Evolutionary conservation across 371 early-diverging fungal genomes (phyloP).

Genomic region (Mucor lusitanicus): DNA sequence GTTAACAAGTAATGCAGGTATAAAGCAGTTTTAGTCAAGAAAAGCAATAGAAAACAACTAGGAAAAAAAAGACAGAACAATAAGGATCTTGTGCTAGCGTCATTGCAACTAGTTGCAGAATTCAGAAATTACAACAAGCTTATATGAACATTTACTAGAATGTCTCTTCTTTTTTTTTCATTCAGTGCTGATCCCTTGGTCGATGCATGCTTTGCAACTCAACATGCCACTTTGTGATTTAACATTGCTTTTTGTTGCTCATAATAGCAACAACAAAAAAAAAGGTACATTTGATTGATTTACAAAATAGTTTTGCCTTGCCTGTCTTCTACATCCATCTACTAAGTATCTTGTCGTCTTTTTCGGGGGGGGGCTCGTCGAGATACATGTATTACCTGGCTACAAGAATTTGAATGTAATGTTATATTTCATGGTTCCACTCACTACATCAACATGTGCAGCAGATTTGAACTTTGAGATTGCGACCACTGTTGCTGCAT

Average conservation of each 20-base stretch:
- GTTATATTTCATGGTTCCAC: neutral
- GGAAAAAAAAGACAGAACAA: neutral
- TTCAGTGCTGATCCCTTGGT: too few relatives aligned
- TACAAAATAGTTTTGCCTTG: too few relatives aligned
- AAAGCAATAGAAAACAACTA: neutral
- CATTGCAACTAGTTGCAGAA: neutral
- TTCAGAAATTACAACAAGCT: neutral
- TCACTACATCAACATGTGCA: neutral
- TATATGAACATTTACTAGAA: neutral
- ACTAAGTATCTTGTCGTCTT: neutral
- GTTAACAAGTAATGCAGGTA: neutral
- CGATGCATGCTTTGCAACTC: too few relatives aligned
- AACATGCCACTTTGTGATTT: too few relatives aligned
- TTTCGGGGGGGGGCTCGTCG: too few relatives aligned
- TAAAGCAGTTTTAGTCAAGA: neutral
- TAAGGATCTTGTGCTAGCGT: neutral
- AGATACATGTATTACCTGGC: neutral
- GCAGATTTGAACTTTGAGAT: neutral
- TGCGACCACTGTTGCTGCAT: neutral
- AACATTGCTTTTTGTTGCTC: too few relatives aligned
- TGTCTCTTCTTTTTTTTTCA: too few relatives aligned
- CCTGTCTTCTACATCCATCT: too few relatives aligned
- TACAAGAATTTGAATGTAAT: neutral
- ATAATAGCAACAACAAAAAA: too few relatives aligned
- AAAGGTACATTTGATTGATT: too few relatives aligned